Evolutionary conservation across 78 protist genomes (phyloP).

Genomic region (Dictyostelium intermedium): DNA sequence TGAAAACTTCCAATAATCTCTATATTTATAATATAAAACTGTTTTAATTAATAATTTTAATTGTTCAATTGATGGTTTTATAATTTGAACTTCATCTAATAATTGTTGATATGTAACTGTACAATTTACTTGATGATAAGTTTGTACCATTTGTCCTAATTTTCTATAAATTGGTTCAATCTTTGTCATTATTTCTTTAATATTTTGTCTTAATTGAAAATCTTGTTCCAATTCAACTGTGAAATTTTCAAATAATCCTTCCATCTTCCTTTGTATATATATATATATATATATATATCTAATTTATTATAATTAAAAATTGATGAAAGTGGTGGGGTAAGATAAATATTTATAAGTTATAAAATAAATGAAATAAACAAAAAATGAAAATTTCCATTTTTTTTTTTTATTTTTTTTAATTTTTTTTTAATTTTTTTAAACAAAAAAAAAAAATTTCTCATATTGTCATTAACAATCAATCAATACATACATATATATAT

Average conservation of each 20-base stretch:
- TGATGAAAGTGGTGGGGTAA: too few relatives aligned
- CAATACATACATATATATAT: too few relatives aligned
- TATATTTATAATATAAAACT: conserved; percentile 50
- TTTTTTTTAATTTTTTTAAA: too few relatives aligned
- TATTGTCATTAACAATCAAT: too few relatives aligned
- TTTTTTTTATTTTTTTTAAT: too few relatives aligned
- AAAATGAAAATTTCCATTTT: too few relatives aligned
- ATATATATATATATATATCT: too few relatives aligned
- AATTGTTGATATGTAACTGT: neutral
- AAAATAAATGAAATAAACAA: too few relatives aligned
- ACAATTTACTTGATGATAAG: neutral
- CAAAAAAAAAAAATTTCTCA: neutral
- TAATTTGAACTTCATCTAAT: neutral
- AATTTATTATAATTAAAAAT: too few relatives aligned
- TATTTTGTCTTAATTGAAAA: conserved; percentile 31
- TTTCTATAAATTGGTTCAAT: conserved; percentile 45
- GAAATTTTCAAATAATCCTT: neutral
- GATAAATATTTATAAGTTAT: too few relatives aligned
- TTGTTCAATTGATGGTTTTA: conserved; percentile 15
- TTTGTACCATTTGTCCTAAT: conserved; percentile 6
- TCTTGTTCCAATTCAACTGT: conserved; percentile 49
- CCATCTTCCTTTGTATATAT: too few relatives aligned
- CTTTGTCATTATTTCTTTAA: neutral
- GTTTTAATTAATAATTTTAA: conserved; percentile 30
- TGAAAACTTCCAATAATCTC: conserved; percentile 43